phyloP scores from a whole-genome alignment of 2,329 filamentous ascomycete genomes.

The Eurotiales sp. region DNA sequence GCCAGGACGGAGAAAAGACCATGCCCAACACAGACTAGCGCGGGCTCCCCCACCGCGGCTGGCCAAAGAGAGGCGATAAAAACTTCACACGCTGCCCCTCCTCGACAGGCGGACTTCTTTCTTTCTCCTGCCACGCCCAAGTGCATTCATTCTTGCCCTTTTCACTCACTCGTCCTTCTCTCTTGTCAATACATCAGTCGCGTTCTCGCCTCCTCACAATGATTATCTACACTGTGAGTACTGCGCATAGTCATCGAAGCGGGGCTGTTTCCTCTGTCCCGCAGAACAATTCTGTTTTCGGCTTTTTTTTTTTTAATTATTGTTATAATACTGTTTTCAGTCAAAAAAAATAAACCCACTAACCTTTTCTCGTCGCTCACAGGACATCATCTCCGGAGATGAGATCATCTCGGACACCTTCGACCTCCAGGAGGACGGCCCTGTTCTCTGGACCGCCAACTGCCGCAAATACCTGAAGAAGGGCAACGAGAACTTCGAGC shows the following conservation, averaged over 20 bases:
- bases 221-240: conserved; percentile 67
- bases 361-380: conserved; percentile 11
- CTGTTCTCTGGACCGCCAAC: conserved; percentile 82
- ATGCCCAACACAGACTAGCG: conserved; percentile 4
- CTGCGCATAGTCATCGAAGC: background rate
- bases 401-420: conserved; percentile 97
- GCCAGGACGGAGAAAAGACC: too few species aligned
- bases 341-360: background rate
- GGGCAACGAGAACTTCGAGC: conserved; percentile 56
- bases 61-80: conserved; percentile 19
- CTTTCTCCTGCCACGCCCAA: too few species aligned
- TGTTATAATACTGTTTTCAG: too few species aligned
- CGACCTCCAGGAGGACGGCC: conserved; percentile 74
- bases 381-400: conserved; percentile 88
- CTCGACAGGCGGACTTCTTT: conserved; percentile 27
- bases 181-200: conserved; percentile 18
- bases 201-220: conserved; percentile 52
- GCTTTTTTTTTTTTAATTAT: background rate
- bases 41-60: conserved; percentile 3
- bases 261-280: background rate
- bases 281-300: conserved; percentile 14
- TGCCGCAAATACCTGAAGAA: conserved; percentile 82
- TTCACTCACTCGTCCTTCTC: conserved; percentile 22
- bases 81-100: conserved; percentile 30
- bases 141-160: conserved; percentile 13